Base-by-base conservation (phyloP, 148 eudicot genomes). In the Dianthus caryophyllus region DNA sequence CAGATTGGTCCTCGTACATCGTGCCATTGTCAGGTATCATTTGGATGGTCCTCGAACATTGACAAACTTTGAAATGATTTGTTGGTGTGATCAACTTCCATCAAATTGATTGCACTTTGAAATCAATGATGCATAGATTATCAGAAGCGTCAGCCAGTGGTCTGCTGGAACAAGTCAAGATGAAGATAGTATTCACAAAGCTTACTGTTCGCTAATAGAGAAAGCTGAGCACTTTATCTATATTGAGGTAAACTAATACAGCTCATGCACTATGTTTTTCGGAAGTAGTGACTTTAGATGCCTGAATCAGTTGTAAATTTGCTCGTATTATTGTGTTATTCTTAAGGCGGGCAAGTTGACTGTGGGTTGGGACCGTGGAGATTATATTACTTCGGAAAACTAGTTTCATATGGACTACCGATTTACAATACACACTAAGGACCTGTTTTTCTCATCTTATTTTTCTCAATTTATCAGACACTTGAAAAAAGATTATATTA, bases 141-240 rank as follows among this genome's bases (percentile, higher is more conserved):
- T 95, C 73, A 83, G 99, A 74, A 95, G 99, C 70, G 99, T 85
- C 71, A 85, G 97, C 71, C 93, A 87, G 50, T 95, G 99, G 99
- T 95, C 99, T 53, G 97, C 96, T 73, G 99, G 99, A 65, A 90
- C 97, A 70, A 86, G 87, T 78, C 96, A 90, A 83, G 79, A 80
- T 75, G 99, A 95, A 84, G 99, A 88, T 20, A 95, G 99, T 68
- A 95, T 95, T 77, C 99, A 95, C 75, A 82, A 53, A 73, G 96
- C 99, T 71, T 90, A 95, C 61, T 86, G 96, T 77, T 86, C 89
- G 64, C 97, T 90, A 59, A 90, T 94, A 75, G 96, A 90, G 69
- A 86, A 80, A 59, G 96, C 97, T 26, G 91, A 94, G 61, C 96
- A 88, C 78, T 88, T 83, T 33, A 65, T 94, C 47, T 94, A 94